Conservation (phyloP, 768 basidiomycete species). For the Panus rudis region DNA sequence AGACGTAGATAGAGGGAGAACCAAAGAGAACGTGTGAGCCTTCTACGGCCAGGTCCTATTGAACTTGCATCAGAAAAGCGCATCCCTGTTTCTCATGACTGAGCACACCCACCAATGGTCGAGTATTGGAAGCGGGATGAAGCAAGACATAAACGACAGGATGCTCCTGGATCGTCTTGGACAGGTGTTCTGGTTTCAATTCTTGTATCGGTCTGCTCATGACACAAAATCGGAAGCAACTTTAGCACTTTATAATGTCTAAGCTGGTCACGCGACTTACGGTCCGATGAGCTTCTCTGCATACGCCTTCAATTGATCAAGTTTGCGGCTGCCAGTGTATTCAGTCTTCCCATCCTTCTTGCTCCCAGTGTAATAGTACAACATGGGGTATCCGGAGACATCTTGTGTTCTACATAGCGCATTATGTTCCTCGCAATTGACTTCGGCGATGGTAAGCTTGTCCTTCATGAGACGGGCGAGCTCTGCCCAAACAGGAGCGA, state of each 20-base stretch:
- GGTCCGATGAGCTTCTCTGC: conserved; percentile 66
- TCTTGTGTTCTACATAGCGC: conserved; percentile 58
- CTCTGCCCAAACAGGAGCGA: conserved; percentile 75
- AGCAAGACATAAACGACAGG: conserved; percentile 58
- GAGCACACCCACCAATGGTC: conserved; percentile 27
- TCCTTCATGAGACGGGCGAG: conserved; percentile 66
- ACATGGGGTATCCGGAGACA: conserved; percentile 78
- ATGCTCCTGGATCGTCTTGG: conserved; percentile 34
- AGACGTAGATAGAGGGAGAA: conserved; percentile 41
- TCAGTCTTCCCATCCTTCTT: conserved; percentile 44
- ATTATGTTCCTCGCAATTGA: conserved; percentile 79
- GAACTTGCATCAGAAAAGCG: neutral
- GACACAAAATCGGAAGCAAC: neutral
- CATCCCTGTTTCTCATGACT: too few species aligned
- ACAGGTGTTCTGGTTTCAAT: conserved; percentile 37
- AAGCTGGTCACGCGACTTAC: conserved; percentile 39
- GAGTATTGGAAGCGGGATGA: conserved; percentile 27
- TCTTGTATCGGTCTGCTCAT: conserved; percentile 31
- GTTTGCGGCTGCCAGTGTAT: conserved; percentile 64
- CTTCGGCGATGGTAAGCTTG: conserved; percentile 73
- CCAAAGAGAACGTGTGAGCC: conserved; percentile 46
- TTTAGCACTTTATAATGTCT: conserved; percentile 1
- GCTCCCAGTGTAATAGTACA: conserved; percentile 62
- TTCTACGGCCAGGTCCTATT: conserved; percentile 47
- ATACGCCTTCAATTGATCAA: conserved; percentile 68